A percentile compares a stretch with the other conserved stretches of the same genome.
Evolutionary conservation across 2,329 filamentous ascomycete genomes (phyloP).

Genomic region (Aspergillus arachidicola): DNA sequence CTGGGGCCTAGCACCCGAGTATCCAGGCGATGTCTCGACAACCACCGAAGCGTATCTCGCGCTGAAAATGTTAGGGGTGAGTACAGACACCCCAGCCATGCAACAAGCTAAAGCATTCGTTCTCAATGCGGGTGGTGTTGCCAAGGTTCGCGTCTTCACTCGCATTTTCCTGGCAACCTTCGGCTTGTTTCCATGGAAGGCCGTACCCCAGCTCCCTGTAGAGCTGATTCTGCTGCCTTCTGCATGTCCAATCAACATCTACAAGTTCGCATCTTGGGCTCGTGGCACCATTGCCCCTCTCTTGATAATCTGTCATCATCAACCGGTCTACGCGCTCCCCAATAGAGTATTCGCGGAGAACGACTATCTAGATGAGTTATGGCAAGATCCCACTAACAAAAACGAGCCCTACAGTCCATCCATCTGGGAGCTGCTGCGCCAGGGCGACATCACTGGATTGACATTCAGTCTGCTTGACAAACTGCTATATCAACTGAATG

Average conservation of each 20-base stretch:
- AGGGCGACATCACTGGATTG: slow-evolving; percentile 5
- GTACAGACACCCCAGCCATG: slow-evolving; percentile 13
- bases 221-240: slow-evolving; percentile 38
- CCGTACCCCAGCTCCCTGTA: slow-evolving; percentile 34
- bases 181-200: slow-evolving; percentile 38
- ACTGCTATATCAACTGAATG: slow-evolving; percentile 15
- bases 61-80: slow-evolving; percentile 34
- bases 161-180: slow-evolving; percentile 34
- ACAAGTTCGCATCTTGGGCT: slow-evolving; percentile 28
- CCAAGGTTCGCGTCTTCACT: slow-evolving; percentile 35
- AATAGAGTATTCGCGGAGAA: slow-evolving; percentile 23
- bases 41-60: slow-evolving; percentile 39
- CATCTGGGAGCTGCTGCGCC: slow-evolving; percentile 7
- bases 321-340: slow-evolving; percentile 32
- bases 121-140: slow-evolving; percentile 30
- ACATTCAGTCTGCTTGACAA: slow-evolving; percentile 21
- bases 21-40: slow-evolving; percentile 28
- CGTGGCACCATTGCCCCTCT: slow-evolving; percentile 18
- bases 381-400: slow-evolving; percentile 34
- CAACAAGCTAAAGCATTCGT: slow-evolving; percentile 27
- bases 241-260: slow-evolving; percentile 33
- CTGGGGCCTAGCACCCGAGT: slow-evolving; percentile 30
- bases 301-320: slow-evolving; percentile 28
- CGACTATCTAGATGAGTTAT: slow-evolving; percentile 37
- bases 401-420: slow-evolving; percentile 22